Evolutionary conservation across 768 basidiomycete genomes (phyloP), one percentile per base, ranked within the genome.

Genomic region (Tricholoma matsutake): DNA sequence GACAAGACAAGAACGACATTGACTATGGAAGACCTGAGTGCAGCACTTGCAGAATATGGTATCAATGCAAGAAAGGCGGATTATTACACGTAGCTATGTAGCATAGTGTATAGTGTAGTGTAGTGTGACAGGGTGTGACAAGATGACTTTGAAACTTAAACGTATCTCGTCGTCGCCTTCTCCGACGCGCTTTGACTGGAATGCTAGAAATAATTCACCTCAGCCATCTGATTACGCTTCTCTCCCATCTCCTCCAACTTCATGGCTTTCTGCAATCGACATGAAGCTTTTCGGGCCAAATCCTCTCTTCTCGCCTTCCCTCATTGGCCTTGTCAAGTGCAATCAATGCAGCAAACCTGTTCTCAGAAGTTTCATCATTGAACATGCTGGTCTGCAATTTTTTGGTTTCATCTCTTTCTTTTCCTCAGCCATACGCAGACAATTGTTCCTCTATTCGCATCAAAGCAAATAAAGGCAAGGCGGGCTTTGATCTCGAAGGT

Each of bases 21-120:
- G 64, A 97, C 94, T 18, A 98, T 98, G 95, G 97, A 99, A 57
- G 97, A 99, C 71, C 81, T 99, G 35, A 92, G 91, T 61, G 81
- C 94, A 5, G 97, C 97, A 1, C 82, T 99, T 32, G 82, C 83
- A n/a, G 97, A 99, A 74, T 97, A 98, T 68, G 96, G 96, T 5
- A 94, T 99, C 68, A 95, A 91, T 65, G 83, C 93, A 13, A 87
- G 90, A 71, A 96, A 97, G 67, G 94, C 96, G 14, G 95, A 98
- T 62, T 98, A 94, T 74, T 98, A 91, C 75, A 81, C 94, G 75
- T 94, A 78, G 72, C 2, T 14, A 22, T 45, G 7, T 45, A 18
- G 2, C 35, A 39, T n/a, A n/a, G n/a, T n/a, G n/a, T n/a, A n/a
- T n/a, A n/a, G n/a, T n/a, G n/a, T n/a, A n/a, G n/a, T n/a, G 8